Conservation (phyloP, 2,329 filamentous ascomycete genomes). For the Pseudopithomyces maydicus region DNA sequence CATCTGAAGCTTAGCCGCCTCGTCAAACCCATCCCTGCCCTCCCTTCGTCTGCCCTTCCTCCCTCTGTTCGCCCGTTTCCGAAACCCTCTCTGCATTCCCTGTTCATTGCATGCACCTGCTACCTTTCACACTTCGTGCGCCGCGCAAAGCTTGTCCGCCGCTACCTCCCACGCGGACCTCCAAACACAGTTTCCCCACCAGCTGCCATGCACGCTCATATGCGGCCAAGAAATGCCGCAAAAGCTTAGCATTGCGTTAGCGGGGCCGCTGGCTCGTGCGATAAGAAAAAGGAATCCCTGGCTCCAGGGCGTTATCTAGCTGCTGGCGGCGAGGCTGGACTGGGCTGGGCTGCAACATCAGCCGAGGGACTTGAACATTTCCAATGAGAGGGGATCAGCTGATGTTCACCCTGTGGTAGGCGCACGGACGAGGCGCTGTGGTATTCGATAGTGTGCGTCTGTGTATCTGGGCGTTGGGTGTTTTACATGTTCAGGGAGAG, state of each 20-base stretch:
- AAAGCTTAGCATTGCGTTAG: neutral
- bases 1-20: slow-evolving; percentile 7
- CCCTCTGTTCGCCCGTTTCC: neutral
- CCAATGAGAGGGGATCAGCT: too few relatives aligned
- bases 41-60: neutral
- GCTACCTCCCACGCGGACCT: neutral
- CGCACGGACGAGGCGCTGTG: too few relatives aligned
- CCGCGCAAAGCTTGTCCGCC: neutral
- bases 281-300: too few relatives aligned
- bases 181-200: neutral
- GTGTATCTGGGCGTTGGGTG: too few relatives aligned
- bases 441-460: too few relatives aligned
- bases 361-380: too few relatives aligned
- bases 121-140: neutral
- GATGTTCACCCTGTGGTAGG: too few relatives aligned
- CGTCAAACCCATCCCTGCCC: neutral
- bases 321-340: too few relatives aligned
- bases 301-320: too few relatives aligned
- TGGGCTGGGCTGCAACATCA: too few relatives aligned
- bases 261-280: neutral
- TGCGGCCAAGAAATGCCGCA: slow-evolving; percentile 6
- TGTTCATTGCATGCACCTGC: neutral
- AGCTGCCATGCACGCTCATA: neutral
- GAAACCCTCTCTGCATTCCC: too few relatives aligned
- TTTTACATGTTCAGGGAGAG: too few relatives aligned